Base-by-base conservation (phyloP, 768 basidiomycete genomes). In the Pulveroboletus ravenelii region DNA sequence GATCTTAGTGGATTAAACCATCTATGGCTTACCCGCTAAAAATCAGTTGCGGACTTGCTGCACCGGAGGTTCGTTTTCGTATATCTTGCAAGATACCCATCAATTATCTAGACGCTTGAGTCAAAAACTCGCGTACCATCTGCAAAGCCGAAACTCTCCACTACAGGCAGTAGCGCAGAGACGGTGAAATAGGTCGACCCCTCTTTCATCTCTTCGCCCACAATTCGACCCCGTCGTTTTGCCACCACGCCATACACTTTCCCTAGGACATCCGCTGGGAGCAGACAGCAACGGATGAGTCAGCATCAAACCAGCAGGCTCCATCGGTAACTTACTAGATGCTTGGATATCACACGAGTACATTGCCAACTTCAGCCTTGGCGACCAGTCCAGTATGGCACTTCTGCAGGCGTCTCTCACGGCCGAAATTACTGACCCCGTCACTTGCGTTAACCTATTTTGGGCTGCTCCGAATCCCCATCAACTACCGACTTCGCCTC, bases 281-380 rank as follows among this genome's bases (percentile, higher is more conserved):
- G 36, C 20, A 45, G 50, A 36, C 27, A 17, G 30, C 25, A 18
- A 46, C 41, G 12, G 5, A 51, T 50, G 41, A 41, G 35, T 60
- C 18, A 64, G 47, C 39, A 41, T 46, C 45, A 42, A 23, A 38
- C 32, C 41, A 50, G 36, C 41, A 50, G 36, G 27, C 6, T 36
- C 14, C 12, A 6, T 27, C 25, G 25, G 39, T 30, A 13, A 76
- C 90, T 63, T 65, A 97, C 94, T 91, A 14, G 95, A 93, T 1
- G 94, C 91, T 71, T 97, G 96, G 47, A 99, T 98, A 62, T 98
- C 94, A 68, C 95, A 99, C 12, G 88, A 86, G 67, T 99, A 99
- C 93, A 98, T 98, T 0, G 96, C 96, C 58, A 99, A 74, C 84
- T 94, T 90, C 58, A 99, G 78, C 50, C 96, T 78, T 13, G 96